Base-by-base conservation (phyloP, 1,284 basidiomycete species). In the Papiliotrema laurentii region DNA sequence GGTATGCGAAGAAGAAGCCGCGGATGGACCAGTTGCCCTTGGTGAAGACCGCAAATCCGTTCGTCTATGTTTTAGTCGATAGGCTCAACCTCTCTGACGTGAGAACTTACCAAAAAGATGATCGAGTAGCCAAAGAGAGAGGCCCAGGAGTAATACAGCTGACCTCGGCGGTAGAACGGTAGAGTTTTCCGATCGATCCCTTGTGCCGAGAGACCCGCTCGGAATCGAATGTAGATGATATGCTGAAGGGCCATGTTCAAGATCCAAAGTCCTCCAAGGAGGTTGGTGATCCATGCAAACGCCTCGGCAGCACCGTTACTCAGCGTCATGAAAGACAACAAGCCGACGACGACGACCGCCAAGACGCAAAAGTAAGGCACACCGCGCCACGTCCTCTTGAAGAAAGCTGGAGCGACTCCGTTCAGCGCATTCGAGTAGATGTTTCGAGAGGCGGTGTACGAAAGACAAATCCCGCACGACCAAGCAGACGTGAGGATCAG, bases 331-430 rank as follows among this genome's bases (percentile, higher is more conserved):
- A 55, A 61, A 25, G 55, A 49, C 26, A 54, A 26, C 22, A 56
- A 45, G 4, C 43, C 45, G 7, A 36, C 28, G 30, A 50, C 41
- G 10, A 80, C 63, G 51, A 96, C 77, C 10, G 87, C 80, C 14
- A 83, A 75, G 26, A 65, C 53, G 31, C 55, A 54, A 30, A 55
- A 26, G 50, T 54, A 54, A 1, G 58, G 58, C 10, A 51, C 49
- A 14, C 63, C 53, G 45, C 55, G 40, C 30, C 44, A 37, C 46
- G 49, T 53, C 31, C 46, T 42, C 25, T 44, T 35, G 43, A 66
- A 54, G 50, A 66, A 46, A 22, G 34, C 43, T n/a, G 61, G 63
- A 4, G 40, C 40, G 40, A 27, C n/a, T 22, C 40, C 40, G 16
- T 14, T 11, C 14, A 42, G 25, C 24, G 40, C 40, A 27, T 26